phyloP scores from a whole-genome alignment of 345 rosid species.

The Aquilaria sinensis region DNA sequence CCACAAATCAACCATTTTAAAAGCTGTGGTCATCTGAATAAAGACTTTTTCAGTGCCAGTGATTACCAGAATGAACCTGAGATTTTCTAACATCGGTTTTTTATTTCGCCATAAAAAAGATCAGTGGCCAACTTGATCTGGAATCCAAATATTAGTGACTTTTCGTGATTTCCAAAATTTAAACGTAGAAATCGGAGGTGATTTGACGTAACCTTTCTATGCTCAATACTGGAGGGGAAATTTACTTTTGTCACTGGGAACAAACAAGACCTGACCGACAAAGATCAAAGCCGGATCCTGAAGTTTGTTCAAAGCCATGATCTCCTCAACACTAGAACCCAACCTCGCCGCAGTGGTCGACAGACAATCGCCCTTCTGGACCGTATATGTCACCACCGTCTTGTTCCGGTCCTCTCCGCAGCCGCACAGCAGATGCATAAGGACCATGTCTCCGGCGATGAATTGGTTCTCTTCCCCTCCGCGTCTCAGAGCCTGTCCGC shows the following conservation, averaged over 20 bases:
- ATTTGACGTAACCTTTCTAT: no score
- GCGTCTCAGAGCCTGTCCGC: constrained; percentile 26
- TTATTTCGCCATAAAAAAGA: no score
- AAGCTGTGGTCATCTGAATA: no score
- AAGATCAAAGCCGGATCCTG: constrained; percentile 21
- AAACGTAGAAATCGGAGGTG: no score
- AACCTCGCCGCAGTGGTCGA: constrained; percentile 17
- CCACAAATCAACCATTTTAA: no score
- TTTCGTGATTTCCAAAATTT: no score
- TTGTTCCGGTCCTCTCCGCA: constrained; percentile 16
- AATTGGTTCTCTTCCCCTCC: constrained; percentile 9
- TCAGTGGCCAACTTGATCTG: no score
- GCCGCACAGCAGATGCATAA: constrained; percentile 21
- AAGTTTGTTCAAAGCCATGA: constrained; percentile 12
- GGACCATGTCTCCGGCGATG: constrained; percentile 12
- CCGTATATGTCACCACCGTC: constrained; percentile 20
- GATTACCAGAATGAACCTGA: no score
- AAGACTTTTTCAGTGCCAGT: no score
- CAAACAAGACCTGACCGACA: constrained; percentile 29
- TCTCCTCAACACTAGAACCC: constrained; percentile 13
- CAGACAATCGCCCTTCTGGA: constrained; percentile 21
- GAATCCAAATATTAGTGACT: no score
- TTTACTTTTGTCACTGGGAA: constrained; percentile 15
- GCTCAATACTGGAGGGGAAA: constrained; percentile 3
- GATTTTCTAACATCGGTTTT: no score